Base-by-base conservation (phyloP, 2,329 filamentous ascomycete genomes). In the Ustilaginoidea virens region DNA sequence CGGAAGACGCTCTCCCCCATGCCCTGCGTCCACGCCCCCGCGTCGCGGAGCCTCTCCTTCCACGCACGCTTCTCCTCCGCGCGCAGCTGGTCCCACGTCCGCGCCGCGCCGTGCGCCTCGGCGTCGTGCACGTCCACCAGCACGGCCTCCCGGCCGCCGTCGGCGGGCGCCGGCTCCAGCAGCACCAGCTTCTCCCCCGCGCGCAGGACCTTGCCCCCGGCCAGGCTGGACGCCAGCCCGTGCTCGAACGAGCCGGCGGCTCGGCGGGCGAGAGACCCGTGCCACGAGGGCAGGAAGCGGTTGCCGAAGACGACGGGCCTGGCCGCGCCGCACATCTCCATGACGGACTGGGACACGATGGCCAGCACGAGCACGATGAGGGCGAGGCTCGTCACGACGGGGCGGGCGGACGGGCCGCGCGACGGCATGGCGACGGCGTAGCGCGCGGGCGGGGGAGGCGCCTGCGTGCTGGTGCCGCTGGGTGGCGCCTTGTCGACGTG, bases 1-100 rank as follows among this genome's bases (percentile, higher is more conserved):
- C 75, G 73, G 40, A 92, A 66, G 17, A 90, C 69, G 7, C 61
- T 64, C 57, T 87, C 81, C 3, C 80, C 80, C 61, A 87, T 80
- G 21, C 70, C 63, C 46, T 76, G 73, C n/a, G 69, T 69, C 82
- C 81, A 92, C 38, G 83, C 70, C 0, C 82, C 82, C 1, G 80
- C 74, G 31, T 74, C 63, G 31, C 61, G 60, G 20, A 92, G 61
- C 45, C 65, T 69, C 39, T 66, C 52, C 54, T 73, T 82, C 83
- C 83, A 92, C 12, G 60, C 56, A 29, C 60, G 55, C 47, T 69
- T 69, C 49, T 86, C 69, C 30, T 67, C 53, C 9, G 64, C 57
- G 5, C 60, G 59, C 25, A 92, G 53, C 34, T 85, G 70, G 33
- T 83, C 73, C 80, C 81, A 92, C 31, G 63, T 58, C 49, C 63